Percentiles rank a stretch among this genome's conserved stretches.
Evolutionary conservation across 164 flowering plant species (phyloP).

Genomic region (Warburgia ugandensis): DNA sequence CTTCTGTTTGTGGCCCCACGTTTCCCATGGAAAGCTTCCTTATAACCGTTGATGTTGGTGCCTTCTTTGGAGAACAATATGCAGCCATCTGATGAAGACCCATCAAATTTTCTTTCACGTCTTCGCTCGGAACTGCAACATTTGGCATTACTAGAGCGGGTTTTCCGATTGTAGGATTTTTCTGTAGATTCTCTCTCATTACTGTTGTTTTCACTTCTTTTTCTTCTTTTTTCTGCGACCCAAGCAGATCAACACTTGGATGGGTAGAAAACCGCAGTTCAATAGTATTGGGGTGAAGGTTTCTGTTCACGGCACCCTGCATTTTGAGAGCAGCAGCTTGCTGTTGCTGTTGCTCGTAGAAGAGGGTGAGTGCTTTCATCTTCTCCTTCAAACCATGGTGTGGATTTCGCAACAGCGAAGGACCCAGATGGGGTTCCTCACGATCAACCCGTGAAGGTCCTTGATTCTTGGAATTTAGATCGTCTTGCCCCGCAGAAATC

Average conservation of each 20-base stretch:
- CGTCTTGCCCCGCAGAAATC: conserved; percentile 25
- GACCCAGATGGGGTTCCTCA: conserved; percentile 23
- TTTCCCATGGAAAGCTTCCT: conserved; percentile 65
- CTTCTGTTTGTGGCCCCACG: conserved; percentile 20
- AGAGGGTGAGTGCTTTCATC: conserved; percentile 71
- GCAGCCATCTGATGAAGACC: conserved; percentile 36
- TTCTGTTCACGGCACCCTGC: too few relatives aligned
- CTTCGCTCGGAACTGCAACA: conserved; percentile 16
- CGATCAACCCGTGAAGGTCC: conserved; percentile 18
- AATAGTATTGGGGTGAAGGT: conserved; percentile 15
- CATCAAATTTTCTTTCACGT: conserved; percentile 51
- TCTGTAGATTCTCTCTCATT: conserved; percentile 39
- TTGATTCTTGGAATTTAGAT: conserved; percentile 16
- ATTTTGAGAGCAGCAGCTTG: conserved; percentile 36
- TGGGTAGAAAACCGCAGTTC: conserved; percentile 33
- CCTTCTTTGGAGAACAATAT: conserved; percentile 37
- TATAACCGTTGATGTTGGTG: conserved; percentile 23
- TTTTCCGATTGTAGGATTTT: conserved; percentile 17
- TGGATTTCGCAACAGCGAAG: conserved; percentile 38
- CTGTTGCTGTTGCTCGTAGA: conserved; percentile 77
- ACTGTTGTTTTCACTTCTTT: conserved; percentile 15
- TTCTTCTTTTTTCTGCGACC: conserved; percentile 26
- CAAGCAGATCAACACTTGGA: conserved; percentile 39
- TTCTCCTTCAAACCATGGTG: conserved; percentile 89
- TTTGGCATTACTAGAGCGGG: conserved; percentile 28